A percentile compares a stretch with the other conserved stretches of the same genome.
Evolutionary conservation across 1,139 yeast genomes (phyloP).

Genomic region (Pichia kudriavzevii): DNA sequence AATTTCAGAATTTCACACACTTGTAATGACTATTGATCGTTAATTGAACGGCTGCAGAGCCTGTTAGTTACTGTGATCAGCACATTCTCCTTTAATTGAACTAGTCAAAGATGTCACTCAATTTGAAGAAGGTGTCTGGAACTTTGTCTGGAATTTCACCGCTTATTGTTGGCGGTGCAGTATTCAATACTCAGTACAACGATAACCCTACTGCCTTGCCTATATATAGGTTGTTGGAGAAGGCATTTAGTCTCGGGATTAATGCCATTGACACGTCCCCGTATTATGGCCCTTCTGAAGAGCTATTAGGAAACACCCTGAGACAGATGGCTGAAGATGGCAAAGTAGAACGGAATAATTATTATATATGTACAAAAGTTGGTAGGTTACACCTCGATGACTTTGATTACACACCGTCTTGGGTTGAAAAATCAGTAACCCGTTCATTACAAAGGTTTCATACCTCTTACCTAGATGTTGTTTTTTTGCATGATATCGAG

Average conservation of each 20-base stretch:
- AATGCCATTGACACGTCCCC: slow-evolving; percentile 87
- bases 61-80: too few species aligned
- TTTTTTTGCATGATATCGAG: slow-evolving; percentile 85
- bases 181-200: slow-evolving; percentile 71
- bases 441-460: slow-evolving; percentile 60
- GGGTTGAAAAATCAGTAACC: slow-evolving; percentile 54
- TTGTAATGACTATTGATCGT: too few species aligned
- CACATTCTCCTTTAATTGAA: too few species aligned
- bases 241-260: slow-evolving; percentile 62
- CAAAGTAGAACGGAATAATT: slow-evolving; percentile 46
- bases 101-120: too few species aligned
- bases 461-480: slow-evolving; percentile 66
- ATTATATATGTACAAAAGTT: slow-evolving; percentile 77
- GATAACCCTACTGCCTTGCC: slow-evolving; percentile 56
- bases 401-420: slow-evolving; percentile 63
- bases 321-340: slow-evolving; percentile 34
- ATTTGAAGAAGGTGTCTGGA: slow-evolving; percentile 16
- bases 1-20: too few species aligned
- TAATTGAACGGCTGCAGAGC: too few species aligned
- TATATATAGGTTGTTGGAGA: slow-evolving; percentile 45
- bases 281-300: slow-evolving; percentile 86
- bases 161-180: slow-evolving; percentile 77
- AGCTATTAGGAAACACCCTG: slow-evolving; percentile 62
- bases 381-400: slow-evolving; percentile 64
- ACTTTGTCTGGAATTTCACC: slow-evolving; percentile 39